Conservation (phyloP, 129 eudicot species). For the Flaveria trinervia region DNA sequence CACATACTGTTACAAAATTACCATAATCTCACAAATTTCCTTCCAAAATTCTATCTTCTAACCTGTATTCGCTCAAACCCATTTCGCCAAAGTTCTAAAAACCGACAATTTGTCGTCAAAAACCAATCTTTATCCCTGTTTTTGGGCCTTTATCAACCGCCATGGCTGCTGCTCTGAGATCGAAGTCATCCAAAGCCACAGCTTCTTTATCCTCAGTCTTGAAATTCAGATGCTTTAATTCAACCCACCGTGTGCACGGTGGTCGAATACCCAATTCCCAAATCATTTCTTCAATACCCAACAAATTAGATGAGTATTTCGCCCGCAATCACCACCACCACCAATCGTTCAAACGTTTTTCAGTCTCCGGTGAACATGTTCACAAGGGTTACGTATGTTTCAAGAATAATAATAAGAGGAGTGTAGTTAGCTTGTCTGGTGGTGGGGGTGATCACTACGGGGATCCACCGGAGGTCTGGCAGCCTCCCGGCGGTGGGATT, state of each 20-base stretch:
- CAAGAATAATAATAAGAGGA: slow-evolving; percentile 36
- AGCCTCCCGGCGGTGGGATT: slow-evolving; percentile 82
- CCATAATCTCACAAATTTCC: slow-evolving; percentile 1
- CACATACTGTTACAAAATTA: slow-evolving; percentile 2
- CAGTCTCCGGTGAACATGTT: slow-evolving; percentile 44
- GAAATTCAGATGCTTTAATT: slow-evolving; percentile 70
- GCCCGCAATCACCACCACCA: slow-evolving; percentile 33
- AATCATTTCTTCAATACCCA: slow-evolving; percentile 33
- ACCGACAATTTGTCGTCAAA: background rate
- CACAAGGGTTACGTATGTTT: slow-evolving; percentile 31
- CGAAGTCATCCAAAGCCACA: slow-evolving; percentile 56
- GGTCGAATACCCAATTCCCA: slow-evolving; percentile 55
- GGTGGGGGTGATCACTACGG: slow-evolving; percentile 49
- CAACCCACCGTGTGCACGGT: slow-evolving; percentile 38
- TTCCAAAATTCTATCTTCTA: background rate
- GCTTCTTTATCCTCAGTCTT: slow-evolving; percentile 50
- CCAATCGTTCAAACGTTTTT: slow-evolving; percentile 51
- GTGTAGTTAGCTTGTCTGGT: slow-evolving; percentile 41
- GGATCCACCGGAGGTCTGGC: slow-evolving; percentile 99
- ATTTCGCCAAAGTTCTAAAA: background rate
- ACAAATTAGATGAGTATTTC: slow-evolving; percentile 41
- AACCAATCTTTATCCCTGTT: background rate
- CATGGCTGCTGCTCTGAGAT: slow-evolving; percentile 90
- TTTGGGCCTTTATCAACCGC: slow-evolving; percentile 1
- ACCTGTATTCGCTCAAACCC: background rate